Base-by-base conservation (phyloP, 2,329 filamentous ascomycete species). In the Curvularia sp. region DNA sequence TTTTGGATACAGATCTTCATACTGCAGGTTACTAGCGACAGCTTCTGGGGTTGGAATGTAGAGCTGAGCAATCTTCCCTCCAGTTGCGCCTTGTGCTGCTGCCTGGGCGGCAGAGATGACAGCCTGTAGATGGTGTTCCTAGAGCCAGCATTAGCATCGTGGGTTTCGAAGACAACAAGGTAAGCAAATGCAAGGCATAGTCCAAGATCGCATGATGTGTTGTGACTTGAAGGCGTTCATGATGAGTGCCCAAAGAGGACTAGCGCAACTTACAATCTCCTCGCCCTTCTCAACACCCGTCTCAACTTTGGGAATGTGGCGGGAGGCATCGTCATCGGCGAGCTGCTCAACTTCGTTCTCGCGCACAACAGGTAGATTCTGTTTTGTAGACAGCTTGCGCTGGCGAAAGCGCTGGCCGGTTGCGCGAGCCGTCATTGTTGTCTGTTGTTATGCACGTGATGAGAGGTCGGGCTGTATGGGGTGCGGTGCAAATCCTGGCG, bases 211-310 rank as follows among this genome's bases (percentile, higher is more conserved):
- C 48, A 56, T 56, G 15, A 22, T 26, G 20, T 30, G 26, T 44
- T 15, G 7, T 47, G 42, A n/a, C 42, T 39, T 24, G 38, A 8
- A 33, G 28, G 64, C 56, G 55, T 56, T 47, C 48, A 46, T 66
- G 59, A 39, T 59, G 57, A 59, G 62, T 44, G 65, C 66, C 69
- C 53, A 68, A 76, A 74, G 22, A 13, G 68, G 72, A 39, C 64
- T 72, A 75, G 73, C 62, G 72, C 55, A 57, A 91, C 93, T 88
- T 81, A 97, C 95, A 82, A 94, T 94, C 87, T 98, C 93, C 81
- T 99, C 95, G 66, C 89, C 91, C 77, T 96, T 93, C 80, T 99
- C 95, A 71, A 99, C 95, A 80, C 95, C 95, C 67, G 93, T 97
- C 76, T 95, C 93, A 76, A 97, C 92, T 74, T 89, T 92, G 81